Base-by-base conservation (phyloP, 169 alveolate species). In the Plasmodium knowlesi region DNA sequence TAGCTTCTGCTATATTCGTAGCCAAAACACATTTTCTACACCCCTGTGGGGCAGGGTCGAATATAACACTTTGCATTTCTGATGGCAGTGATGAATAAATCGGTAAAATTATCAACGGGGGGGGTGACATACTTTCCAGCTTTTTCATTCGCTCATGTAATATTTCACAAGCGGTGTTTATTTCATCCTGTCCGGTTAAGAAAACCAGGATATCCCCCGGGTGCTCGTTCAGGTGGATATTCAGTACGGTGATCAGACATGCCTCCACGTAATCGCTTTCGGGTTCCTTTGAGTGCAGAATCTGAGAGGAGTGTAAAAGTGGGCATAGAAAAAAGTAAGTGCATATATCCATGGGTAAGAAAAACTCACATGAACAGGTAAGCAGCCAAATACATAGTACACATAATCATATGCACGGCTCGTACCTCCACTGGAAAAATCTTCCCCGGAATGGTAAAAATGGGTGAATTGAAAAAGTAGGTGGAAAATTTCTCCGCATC, bases 1-100 rank as follows among this genome's bases (percentile, higher is more conserved):
- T 98, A 0, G 99, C 99, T 96, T 99, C 99, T 4, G 99, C 99
- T 53, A 99, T 99, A 96, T 99, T 99, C 8, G 99, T 99, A 14
- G 99, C 99, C 12, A 99, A 98, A 19, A 99, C 98, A 91, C 99
- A 99, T 93, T 99, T 99, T 70, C 99, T 93, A 30, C 99, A 97
- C 6, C 99, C 99, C 32, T 98, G 97, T 16, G 99, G 99, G 16
- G 99, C 98, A 8, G 99, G 99, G 57, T 99, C 99, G 94, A 99
- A 99, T 67, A 99, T 99, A 94, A 98, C 98, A 16, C 99, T 96
- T 95, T 99, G 99, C 93, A 98, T 94, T 94, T 99, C 99, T 10
- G 99, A 97, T 4, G 99, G 99, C 34, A 98, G 96, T 14, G 99
- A 99, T 34, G 99, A 97, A 95, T 99, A 99, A 37, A 99, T 99